Evolutionary conservation across 495 filamentous ascomycete species (phyloP).

Genomic region (Cercophora scortea): DNA sequence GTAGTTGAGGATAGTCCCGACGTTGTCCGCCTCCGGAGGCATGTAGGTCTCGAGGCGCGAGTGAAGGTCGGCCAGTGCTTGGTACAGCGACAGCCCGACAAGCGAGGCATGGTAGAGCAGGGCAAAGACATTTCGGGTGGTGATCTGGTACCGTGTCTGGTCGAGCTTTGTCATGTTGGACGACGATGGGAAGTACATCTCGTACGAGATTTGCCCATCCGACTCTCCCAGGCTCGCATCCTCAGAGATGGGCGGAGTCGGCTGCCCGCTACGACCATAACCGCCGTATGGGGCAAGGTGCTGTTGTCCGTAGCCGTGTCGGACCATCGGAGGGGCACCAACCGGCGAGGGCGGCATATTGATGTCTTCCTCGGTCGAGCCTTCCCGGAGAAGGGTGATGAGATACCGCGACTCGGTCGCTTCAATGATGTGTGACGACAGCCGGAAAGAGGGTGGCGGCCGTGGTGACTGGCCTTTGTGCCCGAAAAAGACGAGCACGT

Average conservation of each 20-base stretch:
- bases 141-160: constrained; percentile 45
- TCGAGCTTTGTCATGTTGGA: constrained; percentile 36
- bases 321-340: constrained; percentile 33
- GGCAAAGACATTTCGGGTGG: constrained; percentile 58
- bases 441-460: constrained; percentile 47
- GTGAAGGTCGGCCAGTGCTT: constrained; percentile 50
- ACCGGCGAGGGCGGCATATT: constrained; percentile 36
- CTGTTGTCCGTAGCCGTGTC: constrained; percentile 24
- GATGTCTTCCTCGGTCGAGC: constrained; percentile 38
- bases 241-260: constrained; percentile 37
- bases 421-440: constrained; percentile 50
- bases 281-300: constrained; percentile 14
- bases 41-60: constrained; percentile 48
- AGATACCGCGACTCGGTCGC: constrained; percentile 46
- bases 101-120: constrained; percentile 48
- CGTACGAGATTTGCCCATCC: constrained; percentile 48
- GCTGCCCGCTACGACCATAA: constrained; percentile 23
- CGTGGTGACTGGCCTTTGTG: constrained; percentile 30
- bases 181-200: constrained; percentile 50
- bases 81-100: constrained; percentile 51
- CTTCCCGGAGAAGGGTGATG: constrained; percentile 43
- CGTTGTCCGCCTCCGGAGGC: constrained; percentile 35
- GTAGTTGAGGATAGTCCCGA: constrained; percentile 49
- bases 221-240: constrained; percentile 30
- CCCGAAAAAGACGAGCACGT: constrained; percentile 53